phyloP scores from a whole-genome alignment of 768 basidiomycete species.

The Kwoniella shandongensis region DNA sequence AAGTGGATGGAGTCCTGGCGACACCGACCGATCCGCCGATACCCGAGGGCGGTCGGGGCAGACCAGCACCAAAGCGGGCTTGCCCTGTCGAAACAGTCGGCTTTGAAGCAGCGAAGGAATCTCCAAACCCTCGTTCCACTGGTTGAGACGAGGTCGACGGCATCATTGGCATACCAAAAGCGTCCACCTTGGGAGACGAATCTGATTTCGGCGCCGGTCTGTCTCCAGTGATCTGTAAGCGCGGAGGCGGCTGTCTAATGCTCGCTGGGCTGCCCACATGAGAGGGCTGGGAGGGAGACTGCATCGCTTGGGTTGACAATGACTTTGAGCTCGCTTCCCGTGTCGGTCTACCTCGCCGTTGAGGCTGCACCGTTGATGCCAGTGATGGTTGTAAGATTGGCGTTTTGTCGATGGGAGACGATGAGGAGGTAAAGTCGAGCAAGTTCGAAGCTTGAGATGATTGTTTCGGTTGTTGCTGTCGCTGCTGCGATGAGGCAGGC shows the following conservation, averaged over 20 bases:
- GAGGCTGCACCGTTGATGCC: constrained; percentile 44
- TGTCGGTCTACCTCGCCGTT: constrained; percentile 49
- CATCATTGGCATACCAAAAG: constrained; percentile 39
- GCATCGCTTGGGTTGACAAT: not conserved
- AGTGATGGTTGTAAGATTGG: constrained; percentile 31
- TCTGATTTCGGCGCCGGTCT: constrained; percentile 1
- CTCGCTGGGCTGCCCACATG: not conserved
- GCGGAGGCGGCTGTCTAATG: constrained; percentile 1
- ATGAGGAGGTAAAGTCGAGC: constrained; percentile 40
- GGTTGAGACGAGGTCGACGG: constrained; percentile 1
- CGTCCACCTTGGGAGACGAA: constrained; percentile 25
- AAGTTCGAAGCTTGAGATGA: constrained; percentile 33
- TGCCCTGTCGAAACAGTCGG: constrained; percentile 4
- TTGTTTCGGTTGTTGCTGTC: constrained; percentile 18
- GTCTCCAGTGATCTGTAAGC: constrained; percentile 36
- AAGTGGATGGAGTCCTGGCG: not conserved
- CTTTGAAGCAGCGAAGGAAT: constrained; percentile 29
- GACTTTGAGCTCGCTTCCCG: constrained; percentile 29
- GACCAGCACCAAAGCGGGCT: constrained; percentile 8
- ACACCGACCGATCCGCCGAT: constrained; percentile 33
- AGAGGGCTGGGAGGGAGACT: constrained; percentile 1
- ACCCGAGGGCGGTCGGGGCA: constrained; percentile 20
- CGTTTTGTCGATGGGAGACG: constrained; percentile 15
- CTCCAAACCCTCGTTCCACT: constrained; percentile 32
- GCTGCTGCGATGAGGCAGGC: constrained; percentile 16